Base-by-base conservation (phyloP, 2,329 filamentous ascomycete genomes). In the Arthrobotrys pseudoclavata region DNA sequence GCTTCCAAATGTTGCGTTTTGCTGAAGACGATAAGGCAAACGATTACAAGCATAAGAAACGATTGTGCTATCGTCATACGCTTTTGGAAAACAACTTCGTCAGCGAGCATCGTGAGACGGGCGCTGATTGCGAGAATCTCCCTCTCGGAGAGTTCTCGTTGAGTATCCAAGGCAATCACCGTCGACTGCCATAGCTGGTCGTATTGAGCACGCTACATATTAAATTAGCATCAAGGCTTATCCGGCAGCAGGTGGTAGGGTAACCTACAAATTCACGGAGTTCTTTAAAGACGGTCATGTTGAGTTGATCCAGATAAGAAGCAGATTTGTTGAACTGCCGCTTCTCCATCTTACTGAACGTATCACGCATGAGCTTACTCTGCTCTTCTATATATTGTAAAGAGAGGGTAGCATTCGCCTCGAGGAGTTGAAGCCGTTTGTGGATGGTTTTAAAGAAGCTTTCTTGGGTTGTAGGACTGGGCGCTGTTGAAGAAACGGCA, bases 171-270 rank as follows among this genome's bases (percentile, higher is more conserved):
- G 31, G 96, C 94, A 69, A 97, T 91, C 22, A 97, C 91, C 10
- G 96, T 97, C 20, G 92, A 95, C 84, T 97, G 94, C 94, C 95
- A 98, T 12, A 98, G 90, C 82, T 97, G 93, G 82, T 98, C 95
- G 83, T 98, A 98, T 83, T 97, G 92, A 74, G 91, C 89, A 64
- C 93, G 89, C 81, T 82, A 40, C 18, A 22, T 3, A 24, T 82
- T n/a, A 40, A 13, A 20, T 76, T 63, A 75, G 70, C 24, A 75
- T 20, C 15, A 20, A 20, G 6, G 1, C n/a, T 1, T 9, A 18
- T 45, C 2, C 6, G 6, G 18, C 42, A 45, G n/a, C n/a, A 20
- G 10, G 1, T 12, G 42, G 2, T 18, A 9, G 9, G 40, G 67
- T 10, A 6, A 69, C 80, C 64, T 80, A 82, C 81, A 79, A 96